These are phyloP conservation scores for Russula virescens DNA, from an alignment of 768 basidiomycete genomes.

Conservation along the genomic window DNA sequence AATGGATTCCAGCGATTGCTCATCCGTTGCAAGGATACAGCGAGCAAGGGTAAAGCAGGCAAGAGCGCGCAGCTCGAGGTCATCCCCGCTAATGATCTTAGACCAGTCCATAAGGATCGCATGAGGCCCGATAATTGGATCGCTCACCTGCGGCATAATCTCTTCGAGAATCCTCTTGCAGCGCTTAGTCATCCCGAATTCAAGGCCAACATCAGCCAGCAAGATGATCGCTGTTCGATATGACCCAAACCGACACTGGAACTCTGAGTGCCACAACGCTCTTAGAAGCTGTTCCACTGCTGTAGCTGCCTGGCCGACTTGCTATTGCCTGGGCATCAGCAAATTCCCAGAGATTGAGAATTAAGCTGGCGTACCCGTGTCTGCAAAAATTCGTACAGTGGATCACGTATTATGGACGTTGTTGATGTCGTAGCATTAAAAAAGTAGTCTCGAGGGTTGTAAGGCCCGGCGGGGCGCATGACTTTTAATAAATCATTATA, in stretches of 20 bases:
- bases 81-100: conserved; percentile 64
- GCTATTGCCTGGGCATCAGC: conserved; percentile 35
- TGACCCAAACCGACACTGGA: conserved; percentile 57
- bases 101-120: neutral
- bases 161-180: conserved; percentile 64
- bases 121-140: neutral
- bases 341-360: neutral
- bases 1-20: conserved; percentile 35
- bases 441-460: conserved; percentile 52
- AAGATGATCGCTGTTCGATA: conserved; percentile 67
- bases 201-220: conserved; percentile 72
- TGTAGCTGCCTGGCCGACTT: conserved; percentile 54
- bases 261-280: conserved; percentile 76
- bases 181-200: conserved; percentile 68
- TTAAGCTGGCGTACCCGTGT: conserved; percentile 32
- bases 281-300: conserved; percentile 62
- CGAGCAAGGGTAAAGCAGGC: conserved; percentile 70
- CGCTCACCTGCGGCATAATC: conserved; percentile 70
- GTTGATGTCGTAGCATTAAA: conserved; percentile 36
- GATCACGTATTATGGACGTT: conserved; percentile 37
- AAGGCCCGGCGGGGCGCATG: conserved; percentile 50
- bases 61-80: conserved; percentile 70
- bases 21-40: conserved; percentile 59
- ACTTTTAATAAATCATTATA: conserved; percentile 62
- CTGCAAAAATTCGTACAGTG: conserved; percentile 40